Percentiles rank a stretch among this genome's conserved stretches.
Evolutionary conservation across 257 asterid genomes (phyloP).

Genomic region (Solanum etuberosum): DNA sequence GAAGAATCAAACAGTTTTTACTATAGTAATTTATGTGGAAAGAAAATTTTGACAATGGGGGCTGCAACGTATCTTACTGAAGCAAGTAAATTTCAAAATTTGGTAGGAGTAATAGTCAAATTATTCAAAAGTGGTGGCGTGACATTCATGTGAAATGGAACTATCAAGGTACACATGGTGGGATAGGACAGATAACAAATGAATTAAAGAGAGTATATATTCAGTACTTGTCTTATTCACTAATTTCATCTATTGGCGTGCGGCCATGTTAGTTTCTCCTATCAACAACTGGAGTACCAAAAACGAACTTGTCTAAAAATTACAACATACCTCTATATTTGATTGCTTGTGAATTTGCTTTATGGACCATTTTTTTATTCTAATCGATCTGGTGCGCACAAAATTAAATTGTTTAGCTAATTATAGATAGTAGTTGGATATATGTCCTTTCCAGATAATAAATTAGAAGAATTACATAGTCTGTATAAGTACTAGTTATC

Average conservation of each 20-base stretch:
- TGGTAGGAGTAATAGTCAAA: background rate
- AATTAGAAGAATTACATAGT: background rate
- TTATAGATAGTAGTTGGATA: background rate
- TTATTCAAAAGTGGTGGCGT: background rate
- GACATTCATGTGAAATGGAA: background rate
- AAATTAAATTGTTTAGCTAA: background rate
- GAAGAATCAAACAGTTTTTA: background rate
- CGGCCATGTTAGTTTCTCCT: background rate
- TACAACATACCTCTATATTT: background rate
- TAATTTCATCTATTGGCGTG: background rate
- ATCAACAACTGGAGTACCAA: background rate
- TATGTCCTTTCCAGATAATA: background rate
- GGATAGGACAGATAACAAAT: background rate
- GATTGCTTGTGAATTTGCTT: background rate
- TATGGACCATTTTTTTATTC: background rate
- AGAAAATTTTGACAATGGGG: background rate
- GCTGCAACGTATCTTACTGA: background rate
- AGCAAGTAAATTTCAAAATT: background rate
- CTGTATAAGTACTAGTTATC: background rate
- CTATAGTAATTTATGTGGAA: background rate
- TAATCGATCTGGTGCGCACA: background rate
- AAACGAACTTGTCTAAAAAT: background rate
- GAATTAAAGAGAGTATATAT: background rate
- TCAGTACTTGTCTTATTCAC: background rate
- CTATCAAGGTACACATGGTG: background rate